Conservation (phyloP, 2,329 filamentous ascomycete genomes). For the Colletotrichum sp. region DNA sequence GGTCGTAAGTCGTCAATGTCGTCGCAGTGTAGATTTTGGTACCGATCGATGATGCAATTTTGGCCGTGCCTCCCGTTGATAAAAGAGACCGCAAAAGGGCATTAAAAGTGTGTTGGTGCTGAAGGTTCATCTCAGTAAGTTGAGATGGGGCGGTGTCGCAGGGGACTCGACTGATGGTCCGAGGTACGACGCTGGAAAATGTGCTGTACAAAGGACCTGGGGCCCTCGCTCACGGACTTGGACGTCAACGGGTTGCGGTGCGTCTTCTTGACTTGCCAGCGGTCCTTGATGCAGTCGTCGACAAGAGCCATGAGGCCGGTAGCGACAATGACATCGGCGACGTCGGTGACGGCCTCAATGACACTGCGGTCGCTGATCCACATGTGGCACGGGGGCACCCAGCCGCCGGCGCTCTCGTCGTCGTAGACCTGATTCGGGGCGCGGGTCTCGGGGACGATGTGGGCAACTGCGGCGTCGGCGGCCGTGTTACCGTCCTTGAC, state of each 20-base stretch:
- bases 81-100: not conserved
- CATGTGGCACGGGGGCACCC: slow-evolving; percentile 90
- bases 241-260: slow-evolving; percentile 40
- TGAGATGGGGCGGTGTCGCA: slow-evolving; percentile 39
- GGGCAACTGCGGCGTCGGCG: slow-evolving; percentile 65
- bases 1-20: not conserved
- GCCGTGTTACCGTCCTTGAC: slow-evolving; percentile 67
- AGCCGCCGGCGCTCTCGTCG: slow-evolving; percentile 81
- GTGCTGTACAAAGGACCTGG: slow-evolving; percentile 41
- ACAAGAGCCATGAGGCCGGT: slow-evolving; percentile 89
- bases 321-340: slow-evolving; percentile 87
- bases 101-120: not conserved
- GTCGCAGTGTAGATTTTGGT: not conserved
- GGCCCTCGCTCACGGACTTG: slow-evolving; percentile 33
- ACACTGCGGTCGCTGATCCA: slow-evolving; percentile 82
- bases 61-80: not conserved
- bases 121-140: slow-evolving; percentile 34
- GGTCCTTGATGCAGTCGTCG: slow-evolving; percentile 87
- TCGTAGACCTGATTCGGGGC: slow-evolving; percentile 72
- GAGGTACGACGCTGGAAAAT: slow-evolving; percentile 47
- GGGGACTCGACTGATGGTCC: slow-evolving; percentile 40
- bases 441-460: slow-evolving; percentile 82
- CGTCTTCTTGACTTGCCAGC: slow-evolving; percentile 64
- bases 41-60: not conserved
- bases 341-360: slow-evolving; percentile 73